Conservation (phyloP, 371 early-diverging fungal genomes). For the Mortierella sp. region DNA sequence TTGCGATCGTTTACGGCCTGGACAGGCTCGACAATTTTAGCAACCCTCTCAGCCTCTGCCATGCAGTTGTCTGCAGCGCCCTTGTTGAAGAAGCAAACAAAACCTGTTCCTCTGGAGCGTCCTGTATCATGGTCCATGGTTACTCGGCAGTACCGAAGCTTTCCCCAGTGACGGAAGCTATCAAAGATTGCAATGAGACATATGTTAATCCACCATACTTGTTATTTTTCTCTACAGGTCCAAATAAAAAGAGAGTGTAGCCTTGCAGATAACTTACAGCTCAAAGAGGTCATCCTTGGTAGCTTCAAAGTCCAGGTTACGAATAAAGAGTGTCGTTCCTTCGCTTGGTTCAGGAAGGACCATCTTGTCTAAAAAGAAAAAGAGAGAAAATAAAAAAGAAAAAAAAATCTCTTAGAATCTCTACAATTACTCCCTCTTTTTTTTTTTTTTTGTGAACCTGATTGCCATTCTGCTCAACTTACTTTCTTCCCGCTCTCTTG, state of each 20-base stretch:
- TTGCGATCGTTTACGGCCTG: constrained; percentile 36
- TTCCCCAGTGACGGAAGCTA: constrained; percentile 77
- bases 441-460: too few relatives aligned
- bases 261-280: constrained; percentile 61
- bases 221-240: not conserved
- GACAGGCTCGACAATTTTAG: constrained; percentile 51
- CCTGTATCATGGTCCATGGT: constrained; percentile 85
- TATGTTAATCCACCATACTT: not conserved
- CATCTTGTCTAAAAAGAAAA: constrained; percentile 25
- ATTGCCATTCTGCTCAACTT: not conserved
- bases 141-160: constrained; percentile 84
- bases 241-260: not conserved
- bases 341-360: constrained; percentile 59
- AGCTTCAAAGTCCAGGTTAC: constrained; percentile 92
- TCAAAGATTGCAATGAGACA: constrained; percentile 11
- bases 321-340: constrained; percentile 89
- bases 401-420: not conserved
- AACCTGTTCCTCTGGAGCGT: constrained; percentile 90
- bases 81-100: constrained; percentile 84
- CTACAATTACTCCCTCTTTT: too few relatives aligned
- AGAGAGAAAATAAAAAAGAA: not conserved
- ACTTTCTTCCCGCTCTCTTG: constrained; percentile 40
- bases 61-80: constrained; percentile 82
- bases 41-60: constrained; percentile 68
- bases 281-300: constrained; percentile 83